phyloP scores from a whole-genome alignment of 768 basidiomycete species.

The Suillus brevipes region DNA sequence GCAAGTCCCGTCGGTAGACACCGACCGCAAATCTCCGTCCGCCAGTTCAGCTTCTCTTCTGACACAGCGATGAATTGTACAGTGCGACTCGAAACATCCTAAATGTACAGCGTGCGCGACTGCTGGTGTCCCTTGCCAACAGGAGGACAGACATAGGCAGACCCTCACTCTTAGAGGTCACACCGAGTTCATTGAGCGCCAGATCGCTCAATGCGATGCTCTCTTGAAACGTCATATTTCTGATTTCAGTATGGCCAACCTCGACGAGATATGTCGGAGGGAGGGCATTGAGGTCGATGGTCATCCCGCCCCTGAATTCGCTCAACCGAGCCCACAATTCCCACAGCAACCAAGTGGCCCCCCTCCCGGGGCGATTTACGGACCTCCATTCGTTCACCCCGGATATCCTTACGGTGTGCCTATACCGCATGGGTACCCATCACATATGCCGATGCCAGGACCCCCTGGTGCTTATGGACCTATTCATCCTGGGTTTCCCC shows the following conservation, averaged over 20 bases:
- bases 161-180: constrained; percentile 83
- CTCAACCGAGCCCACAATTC: constrained; percentile 37
- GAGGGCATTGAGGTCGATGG: constrained; percentile 62
- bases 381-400: constrained; percentile 39
- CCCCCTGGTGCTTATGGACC: constrained; percentile 50
- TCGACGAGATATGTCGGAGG: constrained; percentile 63
- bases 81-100: constrained; percentile 93
- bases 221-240: constrained; percentile 75
- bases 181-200: constrained; percentile 78
- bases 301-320: constrained; percentile 27
- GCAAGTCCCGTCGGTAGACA: constrained; percentile 65
- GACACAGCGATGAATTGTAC: constrained; percentile 29
- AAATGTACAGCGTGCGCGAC: constrained; percentile 83
- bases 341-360: constrained; percentile 25
- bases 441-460: constrained; percentile 41
- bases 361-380: constrained; percentile 33
- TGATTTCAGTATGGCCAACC: constrained; percentile 61
- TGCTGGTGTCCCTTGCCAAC: constrained; percentile 77
- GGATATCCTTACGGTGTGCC: constrained; percentile 46
- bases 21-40: constrained; percentile 83
- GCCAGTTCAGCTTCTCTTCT: constrained; percentile 38
- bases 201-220: constrained; percentile 75
- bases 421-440: constrained; percentile 45
- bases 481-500: constrained; percentile 61
- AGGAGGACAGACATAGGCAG: constrained; percentile 87